Evolutionary conservation across 768 basidiomycete species (phyloP), one percentile per base, ranked within the genome.

Genomic region (Brasilioporus rufonigricans): DNA sequence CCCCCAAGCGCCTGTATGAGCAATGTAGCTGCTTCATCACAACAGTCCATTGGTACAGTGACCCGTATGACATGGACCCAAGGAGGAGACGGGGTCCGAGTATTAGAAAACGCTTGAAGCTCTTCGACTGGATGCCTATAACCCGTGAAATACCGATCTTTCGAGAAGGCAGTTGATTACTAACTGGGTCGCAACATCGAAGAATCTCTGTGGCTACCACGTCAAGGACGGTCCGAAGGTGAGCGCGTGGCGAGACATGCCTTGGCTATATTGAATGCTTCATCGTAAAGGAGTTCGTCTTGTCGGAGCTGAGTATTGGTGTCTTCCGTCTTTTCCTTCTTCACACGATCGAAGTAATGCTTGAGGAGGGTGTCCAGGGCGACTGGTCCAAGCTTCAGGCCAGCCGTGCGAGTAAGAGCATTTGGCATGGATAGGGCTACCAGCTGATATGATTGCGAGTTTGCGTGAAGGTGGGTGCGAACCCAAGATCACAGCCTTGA

Each of bases 1-100:
- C 95, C 94, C 2, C 94, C 93, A 9, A 97, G 76, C 4, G 84
- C 91, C 56, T 82, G 75, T 53, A 94, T 85, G 44, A 98, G 77
- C 59, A 84, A 71, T 1, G 70, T 68, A 5, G 93, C 90, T 2
- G 93, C 90, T 26, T 85, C 78, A 39, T 89, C 82, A 62, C 93
- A 93, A 43, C 77, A 83, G 0, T 83, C 76, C 71, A 89, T 80
- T 2, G 93, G 93, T 4, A 97, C 80, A 10, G 85, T 64, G 11
- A 89, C 73, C 47, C 86, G 78, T 47, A 88, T 78, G 41, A 91
- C 81, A 59, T 84, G 87, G 10, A 90, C 84, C 80, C 86, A 91
- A 29, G 92, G 92, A 16, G 93, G 91, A 14, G 91, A 84, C 0
- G 89, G 91, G 0, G 89, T 93, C 18, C 86, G 82, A 0, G 84